Percentiles rank a stretch among this genome's conserved stretches.
Conservation (phyloP, 495 filamentous ascomycete genomes). For the Rostrohypoxylon terebratum region DNA sequence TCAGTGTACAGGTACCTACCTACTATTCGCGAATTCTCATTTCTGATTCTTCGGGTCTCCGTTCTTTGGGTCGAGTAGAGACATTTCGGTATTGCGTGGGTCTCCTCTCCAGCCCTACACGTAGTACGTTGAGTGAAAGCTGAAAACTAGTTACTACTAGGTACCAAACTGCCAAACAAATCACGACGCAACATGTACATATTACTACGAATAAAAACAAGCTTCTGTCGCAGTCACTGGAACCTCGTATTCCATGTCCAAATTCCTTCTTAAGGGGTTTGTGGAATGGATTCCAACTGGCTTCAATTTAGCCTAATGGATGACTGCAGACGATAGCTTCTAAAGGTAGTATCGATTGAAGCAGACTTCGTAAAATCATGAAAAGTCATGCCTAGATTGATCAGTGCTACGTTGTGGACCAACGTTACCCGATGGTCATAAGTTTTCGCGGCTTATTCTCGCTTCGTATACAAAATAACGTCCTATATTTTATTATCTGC, state of each 20-base stretch:
- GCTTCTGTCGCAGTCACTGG: background rate
- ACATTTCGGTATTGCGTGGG: background rate
- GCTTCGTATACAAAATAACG: background rate
- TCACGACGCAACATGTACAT: slow-evolving; percentile 8
- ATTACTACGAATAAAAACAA: slow-evolving; percentile 22
- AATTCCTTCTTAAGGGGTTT: background rate
- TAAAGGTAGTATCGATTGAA: background rate
- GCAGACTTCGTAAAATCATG: slow-evolving; percentile 8
- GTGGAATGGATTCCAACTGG: slow-evolving; percentile 11
- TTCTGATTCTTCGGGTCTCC: background rate
- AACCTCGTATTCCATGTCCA: slow-evolving; percentile 9
- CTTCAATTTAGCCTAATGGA: slow-evolving; percentile 29
- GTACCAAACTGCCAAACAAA: background rate
- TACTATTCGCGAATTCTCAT: background rate
- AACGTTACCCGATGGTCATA: slow-evolving; percentile 32
- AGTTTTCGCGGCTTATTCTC: background rate
- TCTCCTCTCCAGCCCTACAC: slow-evolving; percentile 11
- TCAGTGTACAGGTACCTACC: no score
- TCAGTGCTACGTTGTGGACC: slow-evolving; percentile 25
- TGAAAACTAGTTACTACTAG: background rate
- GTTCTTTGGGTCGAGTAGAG: background rate
- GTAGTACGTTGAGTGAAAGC: slow-evolving; percentile 7
- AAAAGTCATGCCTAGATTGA: slow-evolving; percentile 19
- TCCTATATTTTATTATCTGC: background rate
- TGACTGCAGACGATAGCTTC: slow-evolving; percentile 4